Base-by-base conservation (phyloP, 768 basidiomycete species). In the Macrocybe gigantea region DNA sequence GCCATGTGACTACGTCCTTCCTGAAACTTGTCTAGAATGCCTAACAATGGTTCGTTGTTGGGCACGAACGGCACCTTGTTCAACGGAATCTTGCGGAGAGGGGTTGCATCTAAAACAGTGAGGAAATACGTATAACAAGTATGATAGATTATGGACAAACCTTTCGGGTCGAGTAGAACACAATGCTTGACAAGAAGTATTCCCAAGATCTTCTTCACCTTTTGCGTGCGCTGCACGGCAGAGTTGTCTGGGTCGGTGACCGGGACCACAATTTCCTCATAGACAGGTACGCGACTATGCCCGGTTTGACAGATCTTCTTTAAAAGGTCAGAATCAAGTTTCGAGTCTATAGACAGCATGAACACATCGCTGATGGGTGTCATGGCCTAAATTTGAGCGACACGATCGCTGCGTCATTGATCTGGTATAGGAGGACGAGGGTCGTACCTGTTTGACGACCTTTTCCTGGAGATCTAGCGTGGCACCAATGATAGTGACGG, bases 1-100 rank as follows among this genome's bases (percentile, higher is more conserved):
- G 92, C 92, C 80, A 95, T 93, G 61, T 95, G 92, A 37, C 86
- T 89, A 31, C 89, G 76, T 4, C 90, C 92, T 59, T 92, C 90
- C 62, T 93, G 91, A 63, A 94, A 94, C 51, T 75, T 85, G 62
- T 93, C 91, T 32, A 94, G 73, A 51, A 93, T 88, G 22, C 86
- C 82, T 10, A 93, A 75, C 1, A 95, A 71, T 15, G 91, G 78
- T 63, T 92, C 88, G 56, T 94, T 91, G 38, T 83, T 85, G 2
- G 91, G 88, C 3, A 94, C 88, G 45, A 86, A 88, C 0, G 85
- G 87, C 5, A 93, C 87, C 58, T 84, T 88, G 66, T 93, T 92
- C 40, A 95, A 70, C 0, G 88, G 89, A 38, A 95, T 80, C 51
- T 82, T 83, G 56, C 88, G 81, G 29, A 95, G 70, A 1, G 92